Conservation (phyloP, 1,139 yeast genomes). For the Saccharomyces hybrid region DNA sequence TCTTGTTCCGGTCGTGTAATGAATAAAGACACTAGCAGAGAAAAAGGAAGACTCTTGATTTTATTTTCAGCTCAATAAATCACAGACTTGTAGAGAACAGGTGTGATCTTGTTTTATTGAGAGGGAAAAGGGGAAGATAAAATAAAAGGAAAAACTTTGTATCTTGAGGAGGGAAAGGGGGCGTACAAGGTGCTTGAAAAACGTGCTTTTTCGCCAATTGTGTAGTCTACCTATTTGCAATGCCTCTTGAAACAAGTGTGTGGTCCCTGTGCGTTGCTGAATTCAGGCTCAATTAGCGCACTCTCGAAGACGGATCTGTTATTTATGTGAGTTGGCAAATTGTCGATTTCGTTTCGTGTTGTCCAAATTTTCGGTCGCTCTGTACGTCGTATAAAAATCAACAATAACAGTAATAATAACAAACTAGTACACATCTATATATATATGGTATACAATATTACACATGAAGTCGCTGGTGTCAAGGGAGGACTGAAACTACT, state of each 20-base stretch:
- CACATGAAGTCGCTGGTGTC: neutral
- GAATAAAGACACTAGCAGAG: constrained; percentile 1
- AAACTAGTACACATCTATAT: neutral
- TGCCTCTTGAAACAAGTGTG: neutral
- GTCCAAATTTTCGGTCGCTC: constrained; percentile 1
- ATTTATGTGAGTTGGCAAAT: neutral
- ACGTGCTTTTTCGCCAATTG: neutral
- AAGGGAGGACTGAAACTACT: neutral
- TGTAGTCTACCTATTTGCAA: neutral
- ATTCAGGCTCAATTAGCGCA: neutral
- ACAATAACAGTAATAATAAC: neutral
- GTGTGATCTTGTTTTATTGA: neutral
- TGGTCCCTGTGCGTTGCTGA: neutral
- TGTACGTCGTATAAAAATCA: neutral
- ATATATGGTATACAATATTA: no score
- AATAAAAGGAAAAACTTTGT: neutral
- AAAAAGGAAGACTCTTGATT: neutral
- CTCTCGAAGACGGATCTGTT: neutral
- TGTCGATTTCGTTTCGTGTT: constrained; percentile 1
- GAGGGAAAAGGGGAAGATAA: neutral
- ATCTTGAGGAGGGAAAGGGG: neutral
- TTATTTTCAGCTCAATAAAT: neutral
- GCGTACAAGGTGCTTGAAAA: neutral
- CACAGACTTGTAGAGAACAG: neutral
- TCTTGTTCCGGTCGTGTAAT: constrained; percentile 31